phyloP scores from a whole-genome alignment of 164 flowering plant species.

The Annona cherimola region DNA sequence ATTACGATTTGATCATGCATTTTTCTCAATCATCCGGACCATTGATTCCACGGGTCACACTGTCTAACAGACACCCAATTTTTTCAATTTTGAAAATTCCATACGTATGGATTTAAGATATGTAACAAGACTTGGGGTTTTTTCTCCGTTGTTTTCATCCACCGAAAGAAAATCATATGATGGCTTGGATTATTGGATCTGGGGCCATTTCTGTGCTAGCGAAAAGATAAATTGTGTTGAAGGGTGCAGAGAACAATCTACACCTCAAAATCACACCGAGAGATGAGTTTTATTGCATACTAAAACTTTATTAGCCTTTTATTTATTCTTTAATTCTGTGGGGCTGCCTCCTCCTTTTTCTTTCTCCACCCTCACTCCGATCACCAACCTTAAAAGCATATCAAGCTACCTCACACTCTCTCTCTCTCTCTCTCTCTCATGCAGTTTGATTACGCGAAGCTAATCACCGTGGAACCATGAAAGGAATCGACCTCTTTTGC shows the following conservation, averaged over 20 bases:
- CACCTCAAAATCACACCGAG: neutral
- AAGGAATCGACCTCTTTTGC: conserved; percentile 64
- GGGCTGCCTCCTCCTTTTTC: neutral
- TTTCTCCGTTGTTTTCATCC: neutral
- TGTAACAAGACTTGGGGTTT: neutral
- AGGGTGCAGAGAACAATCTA: neutral
- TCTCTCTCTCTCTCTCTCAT: neutral
- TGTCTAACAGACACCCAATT: neutral
- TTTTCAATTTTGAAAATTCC: neutral
- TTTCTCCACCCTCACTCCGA: neutral
- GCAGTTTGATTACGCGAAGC: conserved; percentile 1
- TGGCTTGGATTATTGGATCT: neutral
- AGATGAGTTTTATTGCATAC: neutral
- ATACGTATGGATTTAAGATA: neutral
- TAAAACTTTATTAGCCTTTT: neutral
- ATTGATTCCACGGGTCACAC: neutral
- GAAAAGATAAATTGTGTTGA: neutral
- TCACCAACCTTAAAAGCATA: neutral
- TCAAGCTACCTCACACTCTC: conserved; percentile 1
- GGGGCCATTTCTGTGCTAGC: neutral
- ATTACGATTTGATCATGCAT: neutral
- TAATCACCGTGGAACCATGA: conserved; percentile 29
- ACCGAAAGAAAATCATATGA: neutral
- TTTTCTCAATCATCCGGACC: neutral
- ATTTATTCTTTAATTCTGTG: conserved; percentile 3